Conservation (phyloP, 2,329 filamentous ascomycete genomes). For the Berkeleyomyces basicola region DNA sequence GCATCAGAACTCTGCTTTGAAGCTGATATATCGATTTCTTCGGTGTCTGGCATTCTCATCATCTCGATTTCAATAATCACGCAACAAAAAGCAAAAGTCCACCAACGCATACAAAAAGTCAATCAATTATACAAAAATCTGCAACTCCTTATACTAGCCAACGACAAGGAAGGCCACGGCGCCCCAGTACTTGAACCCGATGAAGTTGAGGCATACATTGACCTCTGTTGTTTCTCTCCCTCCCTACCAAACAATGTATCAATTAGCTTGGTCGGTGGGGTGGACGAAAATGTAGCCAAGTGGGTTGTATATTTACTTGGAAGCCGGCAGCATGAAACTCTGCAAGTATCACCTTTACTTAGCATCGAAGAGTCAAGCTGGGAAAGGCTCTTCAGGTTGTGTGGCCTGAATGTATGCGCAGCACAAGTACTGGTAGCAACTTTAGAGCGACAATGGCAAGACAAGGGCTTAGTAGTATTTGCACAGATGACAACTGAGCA, state of each 20-base stretch:
- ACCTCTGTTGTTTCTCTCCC: constrained; percentile 33
- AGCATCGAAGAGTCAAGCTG: constrained; percentile 26
- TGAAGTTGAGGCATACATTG: constrained; percentile 29
- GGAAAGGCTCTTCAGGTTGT: constrained; percentile 22
- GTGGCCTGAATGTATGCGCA: constrained; percentile 24
- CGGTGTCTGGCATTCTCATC: constrained; percentile 42
- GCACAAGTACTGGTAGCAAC: constrained; percentile 21
- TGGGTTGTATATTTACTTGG: constrained; percentile 40
- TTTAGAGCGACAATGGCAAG: constrained; percentile 18
- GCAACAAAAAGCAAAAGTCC: neutral
- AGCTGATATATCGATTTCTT: constrained; percentile 45
- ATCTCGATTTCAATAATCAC: constrained; percentile 27
- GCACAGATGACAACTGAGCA: constrained; percentile 19
- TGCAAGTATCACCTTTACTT: constrained; percentile 21
- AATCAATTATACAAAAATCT: constrained; percentile 41
- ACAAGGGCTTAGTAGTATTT: constrained; percentile 20
- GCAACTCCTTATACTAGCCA: neutral
- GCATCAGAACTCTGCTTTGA: constrained; percentile 32
- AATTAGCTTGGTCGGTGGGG: constrained; percentile 34
- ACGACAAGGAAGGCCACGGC: neutral
- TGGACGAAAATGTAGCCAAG: constrained; percentile 30
- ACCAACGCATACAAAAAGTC: constrained; percentile 27
- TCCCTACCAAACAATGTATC: constrained; percentile 25
- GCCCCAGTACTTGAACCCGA: constrained; percentile 27
- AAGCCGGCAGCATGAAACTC: constrained; percentile 23